These are phyloP conservation scores for Grosmannia huntii DNA, from an alignment of 2,329 filamentous ascomycete genomes.

Conservation along the genomic window DNA sequence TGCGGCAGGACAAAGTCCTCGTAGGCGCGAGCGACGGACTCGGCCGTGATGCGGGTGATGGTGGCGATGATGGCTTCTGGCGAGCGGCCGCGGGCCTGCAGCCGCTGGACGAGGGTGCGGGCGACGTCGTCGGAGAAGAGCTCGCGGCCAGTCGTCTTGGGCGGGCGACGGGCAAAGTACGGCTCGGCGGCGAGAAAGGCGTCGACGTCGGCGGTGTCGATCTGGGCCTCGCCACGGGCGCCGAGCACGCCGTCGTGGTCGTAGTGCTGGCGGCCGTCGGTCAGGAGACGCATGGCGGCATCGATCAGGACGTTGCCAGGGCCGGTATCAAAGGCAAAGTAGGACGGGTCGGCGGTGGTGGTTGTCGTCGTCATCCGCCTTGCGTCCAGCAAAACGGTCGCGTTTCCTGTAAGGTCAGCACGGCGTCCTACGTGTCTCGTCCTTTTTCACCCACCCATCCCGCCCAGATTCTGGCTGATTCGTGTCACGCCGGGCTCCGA, in stretches of 20 bases:
- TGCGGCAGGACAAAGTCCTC: neutral
- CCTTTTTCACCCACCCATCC: neutral
- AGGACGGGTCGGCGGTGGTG: neutral
- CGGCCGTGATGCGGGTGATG: conserved; percentile 1
- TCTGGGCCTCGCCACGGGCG: neutral
- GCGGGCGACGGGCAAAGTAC: neutral
- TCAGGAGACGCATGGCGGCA: neutral
- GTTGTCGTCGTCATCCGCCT: no score
- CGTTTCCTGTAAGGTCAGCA: neutral
- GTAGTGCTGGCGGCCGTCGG: neutral
- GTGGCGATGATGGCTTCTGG: neutral
- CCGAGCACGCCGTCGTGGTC: neutral
- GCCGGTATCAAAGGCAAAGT: conserved; percentile 1
- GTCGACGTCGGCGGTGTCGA: neutral
- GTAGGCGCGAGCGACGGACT: conserved; percentile 1
- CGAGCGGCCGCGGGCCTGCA: neutral
- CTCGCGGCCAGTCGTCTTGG: conserved; percentile 1
- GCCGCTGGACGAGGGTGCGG: neutral
- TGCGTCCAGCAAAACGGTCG: neutral
- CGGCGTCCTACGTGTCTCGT: no score
- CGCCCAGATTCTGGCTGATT: neutral
- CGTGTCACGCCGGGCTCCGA: neutral
- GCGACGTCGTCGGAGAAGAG: conserved; percentile 1
- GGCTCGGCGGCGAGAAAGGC: neutral
- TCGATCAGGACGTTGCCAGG: conserved; percentile 1